phyloP scores from a whole-genome alignment of 2,329 filamentous ascomycete species.

The Parastagonospora nodorum region DNA sequence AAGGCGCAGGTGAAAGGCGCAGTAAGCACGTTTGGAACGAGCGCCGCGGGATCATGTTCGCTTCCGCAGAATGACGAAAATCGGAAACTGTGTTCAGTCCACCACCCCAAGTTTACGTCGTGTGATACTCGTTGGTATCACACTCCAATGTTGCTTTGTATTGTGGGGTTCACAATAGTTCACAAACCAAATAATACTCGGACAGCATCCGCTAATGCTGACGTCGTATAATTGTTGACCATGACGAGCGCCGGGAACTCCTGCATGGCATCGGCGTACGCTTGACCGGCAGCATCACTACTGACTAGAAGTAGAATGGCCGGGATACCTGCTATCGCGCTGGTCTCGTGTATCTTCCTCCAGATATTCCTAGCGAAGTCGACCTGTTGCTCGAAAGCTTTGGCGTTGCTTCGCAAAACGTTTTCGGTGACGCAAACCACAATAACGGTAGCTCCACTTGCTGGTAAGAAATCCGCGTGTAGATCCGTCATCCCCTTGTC shows the following conservation, averaged over 20 bases:
- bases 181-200: conserved; percentile 31
- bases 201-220: conserved; percentile 31
- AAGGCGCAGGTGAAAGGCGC: no score
- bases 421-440: conserved; percentile 51
- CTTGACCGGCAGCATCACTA: conserved; percentile 14
- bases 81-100: background rate
- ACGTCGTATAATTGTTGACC: conserved; percentile 34
- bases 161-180: background rate
- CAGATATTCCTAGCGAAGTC: conserved; percentile 33
- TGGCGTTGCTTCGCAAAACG: conserved; percentile 23
- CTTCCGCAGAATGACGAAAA: background rate
- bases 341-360: conserved; percentile 18
- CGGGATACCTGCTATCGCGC: conserved; percentile 24
- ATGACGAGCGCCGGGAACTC: conserved; percentile 37
- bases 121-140: background rate
- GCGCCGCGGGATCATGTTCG: no score
- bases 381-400: conserved; percentile 38
- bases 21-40: no score
- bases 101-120: no score
- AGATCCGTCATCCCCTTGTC: conserved; percentile 66
- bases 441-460: conserved; percentile 65
- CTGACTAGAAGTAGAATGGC: conserved; percentile 34
- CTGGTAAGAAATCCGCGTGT: conserved; percentile 66
- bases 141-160: background rate
- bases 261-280: conserved; percentile 25